These are phyloP conservation scores for Agaricus subrufescens DNA, from an alignment of 768 basidiomycete genomes.

Conservation along the genomic window DNA sequence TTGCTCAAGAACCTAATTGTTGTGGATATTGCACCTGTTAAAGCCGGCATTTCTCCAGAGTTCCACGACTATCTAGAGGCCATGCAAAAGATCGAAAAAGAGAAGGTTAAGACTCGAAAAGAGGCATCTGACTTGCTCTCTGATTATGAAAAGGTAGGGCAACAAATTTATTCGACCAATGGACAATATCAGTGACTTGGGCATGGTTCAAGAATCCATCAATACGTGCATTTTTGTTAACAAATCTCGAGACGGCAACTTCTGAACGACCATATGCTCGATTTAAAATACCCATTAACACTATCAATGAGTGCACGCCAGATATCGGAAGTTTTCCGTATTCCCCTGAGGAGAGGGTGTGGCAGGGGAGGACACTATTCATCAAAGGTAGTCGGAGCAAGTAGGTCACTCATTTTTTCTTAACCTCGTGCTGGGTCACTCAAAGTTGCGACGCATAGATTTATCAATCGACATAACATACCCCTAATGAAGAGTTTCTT, in stretches of 20 bases:
- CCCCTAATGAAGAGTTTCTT: slow-evolving; percentile 65
- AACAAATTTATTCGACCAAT: neutral
- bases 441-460: slow-evolving; percentile 32
- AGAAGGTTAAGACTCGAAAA: slow-evolving; percentile 50
- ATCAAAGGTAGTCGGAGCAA: slow-evolving; percentile 38
- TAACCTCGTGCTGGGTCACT: too few relatives aligned
- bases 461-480: slow-evolving; percentile 72
- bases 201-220: slow-evolving; percentile 50
- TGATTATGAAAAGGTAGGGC: slow-evolving; percentile 53
- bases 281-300: slow-evolving; percentile 73
- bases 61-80: slow-evolving; percentile 11
- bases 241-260: slow-evolving; percentile 55
- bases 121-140: slow-evolving; percentile 69
- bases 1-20: slow-evolving; percentile 59
- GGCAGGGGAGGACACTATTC: slow-evolving; percentile 64
- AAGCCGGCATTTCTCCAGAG: slow-evolving; percentile 48
- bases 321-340: slow-evolving; percentile 80
- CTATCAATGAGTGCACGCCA: slow-evolving; percentile 51
- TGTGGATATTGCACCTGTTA: slow-evolving; percentile 78
- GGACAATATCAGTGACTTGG: neutral
- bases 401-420: too few relatives aligned
- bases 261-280: slow-evolving; percentile 22
- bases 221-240: slow-evolving; percentile 80
- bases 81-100: slow-evolving; percentile 69
- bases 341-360: slow-evolving; percentile 44